Conservation (phyloP, 805 yeast genomes). For the Wickerhamomyces queroliae region DNA sequence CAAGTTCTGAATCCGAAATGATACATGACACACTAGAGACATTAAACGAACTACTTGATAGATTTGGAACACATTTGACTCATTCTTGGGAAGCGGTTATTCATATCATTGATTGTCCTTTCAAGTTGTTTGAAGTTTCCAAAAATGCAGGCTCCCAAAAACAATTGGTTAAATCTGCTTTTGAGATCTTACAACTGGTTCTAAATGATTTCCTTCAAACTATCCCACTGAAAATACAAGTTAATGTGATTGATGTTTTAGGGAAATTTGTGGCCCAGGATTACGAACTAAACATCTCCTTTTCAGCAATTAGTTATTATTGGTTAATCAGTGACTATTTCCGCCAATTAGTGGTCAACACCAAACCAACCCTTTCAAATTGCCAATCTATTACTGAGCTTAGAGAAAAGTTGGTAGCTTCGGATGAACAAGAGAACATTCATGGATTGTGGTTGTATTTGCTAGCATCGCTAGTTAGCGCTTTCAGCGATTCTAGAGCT, state of each 20-base stretch:
- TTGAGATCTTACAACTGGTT: slow-evolving; percentile 76
- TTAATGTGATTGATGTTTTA: slow-evolving; percentile 63
- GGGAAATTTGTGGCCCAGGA: slow-evolving; percentile 66
- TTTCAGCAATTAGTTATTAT: slow-evolving; percentile 85
- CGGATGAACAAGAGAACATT: slow-evolving; percentile 19
- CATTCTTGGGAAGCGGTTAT: slow-evolving; percentile 75
- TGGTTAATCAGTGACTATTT: slow-evolving; percentile 87
- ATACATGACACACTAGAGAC: slow-evolving; percentile 57
- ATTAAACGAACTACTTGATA: slow-evolving; percentile 68
- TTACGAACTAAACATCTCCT: slow-evolving; percentile 78
- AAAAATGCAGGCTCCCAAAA: slow-evolving; percentile 18
- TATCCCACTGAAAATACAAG: slow-evolving; percentile 62
- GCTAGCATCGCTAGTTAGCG: slow-evolving; percentile 51
- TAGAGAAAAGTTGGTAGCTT: slow-evolving; percentile 17
- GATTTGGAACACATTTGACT: slow-evolving; percentile 57
- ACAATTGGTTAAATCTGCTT: slow-evolving; percentile 56
- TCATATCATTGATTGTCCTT: slow-evolving; percentile 51
- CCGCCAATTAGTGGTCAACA: slow-evolving; percentile 19
- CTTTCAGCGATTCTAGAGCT: slow-evolving; percentile 59
- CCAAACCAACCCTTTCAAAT: slow-evolving; percentile 7
- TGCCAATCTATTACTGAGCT: slow-evolving; percentile 19
- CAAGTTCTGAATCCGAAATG: slow-evolving; percentile 63
- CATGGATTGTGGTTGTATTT: slow-evolving; percentile 59
- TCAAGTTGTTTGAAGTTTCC: slow-evolving; percentile 32
- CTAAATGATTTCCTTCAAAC: slow-evolving; percentile 78